These are phyloP conservation scores for Conticribra weissflogii DNA, from an alignment of 108 stramenopile species.

Conservation along the genomic window DNA sequence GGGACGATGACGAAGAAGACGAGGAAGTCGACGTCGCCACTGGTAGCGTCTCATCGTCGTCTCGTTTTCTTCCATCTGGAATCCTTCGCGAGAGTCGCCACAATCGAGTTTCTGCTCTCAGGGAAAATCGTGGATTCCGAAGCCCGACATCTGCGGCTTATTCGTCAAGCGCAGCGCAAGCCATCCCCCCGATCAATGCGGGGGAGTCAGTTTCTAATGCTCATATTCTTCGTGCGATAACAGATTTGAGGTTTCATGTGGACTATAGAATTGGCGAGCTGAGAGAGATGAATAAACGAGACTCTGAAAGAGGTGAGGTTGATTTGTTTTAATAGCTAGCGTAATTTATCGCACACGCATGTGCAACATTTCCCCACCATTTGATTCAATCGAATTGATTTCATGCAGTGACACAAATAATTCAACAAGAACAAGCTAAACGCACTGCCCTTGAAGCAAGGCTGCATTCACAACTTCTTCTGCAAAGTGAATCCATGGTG, in stretches of 20 bases:
- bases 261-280: conserved; percentile 48
- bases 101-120: conserved; percentile 7
- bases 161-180: not conserved
- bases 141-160: conserved; percentile 10
- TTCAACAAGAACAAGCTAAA: conserved; percentile 53
- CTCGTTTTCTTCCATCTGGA: conserved; percentile 17
- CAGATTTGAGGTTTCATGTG: conserved; percentile 43
- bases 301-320: conserved; percentile 38
- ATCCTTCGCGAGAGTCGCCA: conserved; percentile 42
- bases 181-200: conserved; percentile 13
- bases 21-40: conserved; percentile 20
- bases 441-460: conserved; percentile 51
- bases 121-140: conserved; percentile 3
- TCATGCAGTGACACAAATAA: conserved; percentile 26
- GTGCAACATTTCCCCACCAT: not conserved
- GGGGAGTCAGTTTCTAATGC: conserved; percentile 48
- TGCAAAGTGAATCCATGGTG: conserved; percentile 62
- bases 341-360: too few relatives aligned
- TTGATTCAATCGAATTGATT: not conserved
- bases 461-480: conserved; percentile 55
- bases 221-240: conserved; percentile 47
- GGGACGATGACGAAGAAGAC: conserved; percentile 9
- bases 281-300: conserved; percentile 26
- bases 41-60: conserved; percentile 16
- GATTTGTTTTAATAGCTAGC: not conserved